Conservation (phyloP, 371 early-diverging fungal species). For the Saksenaea vasiformis region DNA sequence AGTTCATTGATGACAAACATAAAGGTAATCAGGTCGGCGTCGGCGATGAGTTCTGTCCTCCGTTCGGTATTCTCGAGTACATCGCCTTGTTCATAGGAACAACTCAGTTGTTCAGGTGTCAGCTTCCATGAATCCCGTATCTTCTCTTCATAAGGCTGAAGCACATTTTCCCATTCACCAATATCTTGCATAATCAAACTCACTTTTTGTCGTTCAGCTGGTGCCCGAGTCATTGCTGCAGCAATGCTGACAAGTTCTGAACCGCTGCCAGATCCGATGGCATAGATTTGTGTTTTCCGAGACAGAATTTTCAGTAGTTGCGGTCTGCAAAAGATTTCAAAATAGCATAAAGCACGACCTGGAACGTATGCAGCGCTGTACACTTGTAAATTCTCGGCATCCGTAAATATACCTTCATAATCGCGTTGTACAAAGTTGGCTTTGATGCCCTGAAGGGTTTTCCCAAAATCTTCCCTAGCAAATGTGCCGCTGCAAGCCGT, state of each 20-base stretch:
- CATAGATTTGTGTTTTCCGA: constrained; percentile 47
- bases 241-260: constrained; percentile 85
- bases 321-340: constrained; percentile 66
- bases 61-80: constrained; percentile 48
- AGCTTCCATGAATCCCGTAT: constrained; percentile 38
- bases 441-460: constrained; percentile 74
- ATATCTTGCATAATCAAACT: constrained; percentile 70
- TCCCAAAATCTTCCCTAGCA: constrained; percentile 60
- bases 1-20: constrained; percentile 93
- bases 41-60: constrained; percentile 29
- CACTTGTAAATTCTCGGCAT: constrained; percentile 69
- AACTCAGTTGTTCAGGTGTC: constrained; percentile 29
- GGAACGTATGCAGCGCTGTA: constrained; percentile 89
- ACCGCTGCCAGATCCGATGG: constrained; percentile 87
- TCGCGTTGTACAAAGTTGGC: constrained; percentile 79
- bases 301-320: constrained; percentile 54
- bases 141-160: constrained; percentile 32
- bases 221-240: constrained; percentile 67
- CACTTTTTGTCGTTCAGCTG: constrained; percentile 49
- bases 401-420: constrained; percentile 82
- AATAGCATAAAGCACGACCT: constrained; percentile 86
- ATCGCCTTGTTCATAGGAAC: constrained; percentile 44
- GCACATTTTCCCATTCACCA: constrained; percentile 61
- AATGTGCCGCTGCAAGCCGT: constrained; percentile 65
- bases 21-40: constrained; percentile 78